Evolutionary conservation across 768 basidiomycete genomes (phyloP), one percentile per base, ranked within the genome.

Genomic region (Boletus speciosus): DNA sequence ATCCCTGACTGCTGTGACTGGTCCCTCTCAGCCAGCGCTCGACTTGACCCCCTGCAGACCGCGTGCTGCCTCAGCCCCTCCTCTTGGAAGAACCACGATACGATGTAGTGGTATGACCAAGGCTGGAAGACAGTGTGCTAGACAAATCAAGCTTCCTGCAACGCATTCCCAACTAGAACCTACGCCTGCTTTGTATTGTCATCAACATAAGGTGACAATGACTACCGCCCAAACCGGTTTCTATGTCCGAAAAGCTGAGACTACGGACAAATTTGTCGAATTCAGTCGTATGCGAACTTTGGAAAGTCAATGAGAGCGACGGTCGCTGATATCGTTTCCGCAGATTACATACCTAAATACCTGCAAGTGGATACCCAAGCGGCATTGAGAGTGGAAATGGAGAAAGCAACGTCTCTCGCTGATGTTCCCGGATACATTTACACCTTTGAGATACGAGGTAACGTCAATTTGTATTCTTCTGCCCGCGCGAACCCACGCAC

Each of bases 391-490:
- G 66, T 67, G 27, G 80, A 81, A 64, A 85, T 85, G 82, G 75
- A 76, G 57, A 80, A 78, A 39, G 64, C 77, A 11, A 74, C 73
- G 4, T 81, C 87, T 5, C 53, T 62, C 3, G 77, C 80, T 9
- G 90, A 93, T 58, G 78, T 76, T 19, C 73, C 79, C 5, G 91
- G 91, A 0, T 91, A 88, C 61, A 92, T 93, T 47, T 93, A 93
- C 59, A 81, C 83, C 0, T 93, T 86, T 65, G 86, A 92, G 67
- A 86, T 93, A 52, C 78, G 82, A 66, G 86, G 88, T 88, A 66
- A 42, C 67, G 60, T 49, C 15, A 8, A 25, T 16, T 45, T 7
- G 25, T 45, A n/a, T 47, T 29, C 39, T 27, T 46, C 31, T 37
- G 29, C 32, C 1, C 25, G 8, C 25, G 21, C 31, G 19, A 21